Percentiles rank a stretch among this genome's conserved stretches.
These are phyloP conservation scores for Talaromyces sp. DNA, from an alignment of 2,329 filamentous ascomycete genomes.

Conservation along the genomic window DNA sequence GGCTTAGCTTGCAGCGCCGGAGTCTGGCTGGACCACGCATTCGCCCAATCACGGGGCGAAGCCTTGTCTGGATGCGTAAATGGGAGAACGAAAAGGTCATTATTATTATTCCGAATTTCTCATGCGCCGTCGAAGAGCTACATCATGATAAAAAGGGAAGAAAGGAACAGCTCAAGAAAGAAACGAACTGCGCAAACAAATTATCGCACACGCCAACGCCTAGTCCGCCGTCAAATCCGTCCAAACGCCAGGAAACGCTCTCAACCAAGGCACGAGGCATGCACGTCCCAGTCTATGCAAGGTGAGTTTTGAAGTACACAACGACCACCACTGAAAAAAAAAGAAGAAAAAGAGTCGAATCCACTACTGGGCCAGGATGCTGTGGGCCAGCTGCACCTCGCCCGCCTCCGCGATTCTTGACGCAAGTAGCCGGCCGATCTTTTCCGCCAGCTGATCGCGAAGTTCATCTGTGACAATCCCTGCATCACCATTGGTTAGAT, in stretches of 20 bases:
- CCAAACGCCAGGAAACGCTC: slow-evolving; percentile 1
- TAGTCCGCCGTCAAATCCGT: not conserved
- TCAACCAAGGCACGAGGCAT: not conserved
- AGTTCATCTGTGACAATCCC: slow-evolving; percentile 32
- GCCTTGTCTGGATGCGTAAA: not conserved
- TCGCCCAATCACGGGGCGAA: no score
- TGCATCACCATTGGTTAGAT: slow-evolving; percentile 35
- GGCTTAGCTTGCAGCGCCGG: not conserved
- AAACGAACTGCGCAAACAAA: not conserved
- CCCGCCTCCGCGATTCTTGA: slow-evolving; percentile 35
- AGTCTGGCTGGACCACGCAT: no score
- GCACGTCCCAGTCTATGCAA: not conserved
- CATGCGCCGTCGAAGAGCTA: not conserved
- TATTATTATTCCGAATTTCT: not conserved
- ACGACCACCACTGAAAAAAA: not conserved
- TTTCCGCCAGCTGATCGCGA: slow-evolving; percentile 29
- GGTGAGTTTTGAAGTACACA: not conserved
- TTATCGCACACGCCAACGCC: slow-evolving; percentile 12
- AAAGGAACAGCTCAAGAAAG: slow-evolving; percentile 3
- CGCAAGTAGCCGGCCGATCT: slow-evolving; percentile 38
- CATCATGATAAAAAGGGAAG: not conserved
- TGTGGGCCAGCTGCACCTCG: slow-evolving; percentile 34
- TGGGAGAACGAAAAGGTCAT: not conserved
- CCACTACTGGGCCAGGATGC: slow-evolving; percentile 27
- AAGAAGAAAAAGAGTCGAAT: not conserved